Base-by-base conservation (phyloP, 306 rosid species). In the Vicia sativa region DNA sequence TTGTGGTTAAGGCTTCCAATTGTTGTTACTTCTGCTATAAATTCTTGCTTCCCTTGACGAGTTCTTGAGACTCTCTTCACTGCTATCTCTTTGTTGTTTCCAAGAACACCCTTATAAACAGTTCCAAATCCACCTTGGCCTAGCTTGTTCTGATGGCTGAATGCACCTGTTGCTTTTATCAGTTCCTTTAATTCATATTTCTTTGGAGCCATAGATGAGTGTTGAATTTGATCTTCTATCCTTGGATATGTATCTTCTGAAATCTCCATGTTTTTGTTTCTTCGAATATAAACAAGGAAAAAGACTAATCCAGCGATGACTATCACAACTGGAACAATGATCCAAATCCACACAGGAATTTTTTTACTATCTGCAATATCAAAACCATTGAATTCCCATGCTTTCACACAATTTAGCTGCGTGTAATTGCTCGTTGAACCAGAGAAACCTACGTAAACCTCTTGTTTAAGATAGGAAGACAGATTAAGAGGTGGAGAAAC, bases 111-210 rank as follows among this genome's bases (percentile, higher is more conserved):
- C 28, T 25, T 25, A 25, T 25, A 25, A 25, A 25, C 28, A 25
- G 89, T 91, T 70, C 97, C 97, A 50, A 88, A 91, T 0, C 97
- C 97, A 0, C 97, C 97, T 80, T 78, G 48, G 6, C 97, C 96
- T 0, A 91, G 97, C 74, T 80, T 79, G 79, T 85, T 83, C 11
- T 81, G 89, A 9, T 19, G 86, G 74, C 70, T 78, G 66, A 91
- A 91, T 64, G 81, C 81, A 29, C 65, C 68, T 2, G 97, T 91
- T 18, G 96, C 89, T 29, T 57, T 81, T 72, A 44, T 76, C 0
- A 91, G 79, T 56, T 86, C 88, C 41, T 18, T 50, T 0, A 91
- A 64, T 34, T 11, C 4, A 48, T 83, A 91, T 57, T 86, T 86
- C 74, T 39, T 76, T 1, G 96, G 92, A 29, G 84, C 74, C 75